Percentiles rank a stretch among this genome's conserved stretches.
Conservation (phyloP, 164 flowering plant genomes). For the Hamamelis virginiana region DNA sequence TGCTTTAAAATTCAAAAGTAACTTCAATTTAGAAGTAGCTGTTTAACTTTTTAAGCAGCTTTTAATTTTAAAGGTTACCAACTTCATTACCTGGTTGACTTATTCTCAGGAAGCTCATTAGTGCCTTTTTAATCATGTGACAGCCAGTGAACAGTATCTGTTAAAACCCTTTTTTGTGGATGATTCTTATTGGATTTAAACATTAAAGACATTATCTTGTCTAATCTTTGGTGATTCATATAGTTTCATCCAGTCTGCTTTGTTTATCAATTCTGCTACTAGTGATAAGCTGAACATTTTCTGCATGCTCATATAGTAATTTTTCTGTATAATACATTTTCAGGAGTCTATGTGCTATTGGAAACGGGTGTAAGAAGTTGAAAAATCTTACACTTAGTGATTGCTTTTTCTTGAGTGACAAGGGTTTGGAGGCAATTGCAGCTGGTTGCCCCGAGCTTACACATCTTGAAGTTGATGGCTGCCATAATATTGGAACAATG, state of each 20-base stretch:
- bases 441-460: constrained; percentile 74
- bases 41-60: no score
- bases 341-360: constrained; percentile 84
- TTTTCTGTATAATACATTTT: constrained; percentile 14
- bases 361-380: constrained; percentile 78
- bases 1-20: no score
- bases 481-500: constrained; percentile 79
- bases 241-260: not conserved
- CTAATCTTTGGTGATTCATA: not conserved
- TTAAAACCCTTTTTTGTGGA: not conserved
- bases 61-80: no score
- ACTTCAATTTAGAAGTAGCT: no score
- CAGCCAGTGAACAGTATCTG: not conserved
- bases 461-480: constrained; percentile 89
- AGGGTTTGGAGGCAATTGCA: constrained; percentile 79
- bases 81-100: not conserved
- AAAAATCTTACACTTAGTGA: constrained; percentile 75
- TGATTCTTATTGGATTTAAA: not conserved
- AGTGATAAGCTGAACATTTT: not conserved
- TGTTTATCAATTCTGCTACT: not conserved
- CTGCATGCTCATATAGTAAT: not conserved
- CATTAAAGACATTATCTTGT: not conserved
- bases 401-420: constrained; percentile 78
- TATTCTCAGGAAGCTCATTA: not conserved
- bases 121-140: not conserved